Evolutionary conservation across 1,139 yeast genomes (phyloP), one percentile per base, ranked within the genome.

Genomic region (Diutina ranongensis): DNA sequence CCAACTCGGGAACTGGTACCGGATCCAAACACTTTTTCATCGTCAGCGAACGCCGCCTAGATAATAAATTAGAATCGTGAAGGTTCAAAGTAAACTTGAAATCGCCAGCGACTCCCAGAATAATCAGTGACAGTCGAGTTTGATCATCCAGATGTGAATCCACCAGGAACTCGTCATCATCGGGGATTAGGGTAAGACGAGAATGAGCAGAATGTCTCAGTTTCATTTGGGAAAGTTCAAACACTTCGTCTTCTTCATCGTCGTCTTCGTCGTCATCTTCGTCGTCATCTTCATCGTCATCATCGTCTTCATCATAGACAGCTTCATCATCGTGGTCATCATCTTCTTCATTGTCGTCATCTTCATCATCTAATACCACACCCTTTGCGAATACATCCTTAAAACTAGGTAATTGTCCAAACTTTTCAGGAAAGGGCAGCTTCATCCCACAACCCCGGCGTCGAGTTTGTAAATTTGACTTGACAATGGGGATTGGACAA

Each of bases 91-190:
- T 68, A 49, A 71, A 71, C 49, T 69, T 70, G 51, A 61, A 70
- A 48, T 64, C 71, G 28, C 68, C 71, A 50, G 57, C 68, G 28
- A 59, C 59, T 19, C 71, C 71, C 13, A 67, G 62, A 16, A 68
- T 67, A 3, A 69, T 63, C 3, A 72, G 65, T n/a, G 71, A 64
- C 18, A 72, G 69, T 45, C 74, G 57, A 1, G 75, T 70, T 48
- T 64, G 72, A 48, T 61, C 62, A 40, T 57, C 61, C 20, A 50
- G 59, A 3, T 44, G 49, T 34, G 46, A 44, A 18, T 41, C 45
- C 27, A 48, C 16, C 47, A 49, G 52, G 3, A 22, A 5, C 13
- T 40, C 44, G n/a, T 22, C 35, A 18, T 34, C 49, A 40, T 34
- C 52, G 51, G 16, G 48, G 10, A 36, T 45, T 8, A 40, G 49